Evolutionary conservation across 768 basidiomycete genomes (phyloP), one percentile per base, ranked within the genome.

Genomic region (Tylopilus sp.): DNA sequence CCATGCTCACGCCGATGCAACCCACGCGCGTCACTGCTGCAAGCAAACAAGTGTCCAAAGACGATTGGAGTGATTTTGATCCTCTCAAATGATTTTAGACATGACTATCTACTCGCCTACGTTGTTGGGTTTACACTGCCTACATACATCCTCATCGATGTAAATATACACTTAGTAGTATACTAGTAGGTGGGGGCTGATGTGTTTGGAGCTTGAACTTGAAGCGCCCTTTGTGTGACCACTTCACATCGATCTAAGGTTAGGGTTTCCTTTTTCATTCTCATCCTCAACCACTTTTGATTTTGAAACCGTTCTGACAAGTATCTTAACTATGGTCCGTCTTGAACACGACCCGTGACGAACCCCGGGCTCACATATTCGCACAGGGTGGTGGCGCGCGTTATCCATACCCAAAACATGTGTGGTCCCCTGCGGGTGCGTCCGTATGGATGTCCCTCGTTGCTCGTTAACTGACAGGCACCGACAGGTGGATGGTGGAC

Each of bases 321-420:
- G 33, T 18, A 51, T 44, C 39, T 35, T 38, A 30, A 40, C 7
- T n/a, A 63, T 63, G 61, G 61, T 64, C 40, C 23, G 31, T 18
- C 10, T 9, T 3, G 6, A n/a, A 5, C n/a, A 5, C 26, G 15
- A 4, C 20, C 25, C 22, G 4, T 50, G 12, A 3, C 11, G 36
- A 18, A 1, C 15, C 4, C 28, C 1, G 18, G 11, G 13, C 44
- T 61, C 22, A 61, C 31, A 8, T 9, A 10, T 2, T n/a, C 20
- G 13, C 5, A 18, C 50, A 91, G 89, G 89, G 89, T 41, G 89
- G 88, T 71, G 88, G 88, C 56, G 80, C 73, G 48, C 84, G 91
- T 73, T 97, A 91, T 78, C 91, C 93, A 9, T 97, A 86, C 69
- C 94, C 92, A 28, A 95, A 94, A 76, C 81, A 88, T 64, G 94